Conservation (phyloP, 2,329 filamentous ascomycete species). For the Boeremia exigua region DNA sequence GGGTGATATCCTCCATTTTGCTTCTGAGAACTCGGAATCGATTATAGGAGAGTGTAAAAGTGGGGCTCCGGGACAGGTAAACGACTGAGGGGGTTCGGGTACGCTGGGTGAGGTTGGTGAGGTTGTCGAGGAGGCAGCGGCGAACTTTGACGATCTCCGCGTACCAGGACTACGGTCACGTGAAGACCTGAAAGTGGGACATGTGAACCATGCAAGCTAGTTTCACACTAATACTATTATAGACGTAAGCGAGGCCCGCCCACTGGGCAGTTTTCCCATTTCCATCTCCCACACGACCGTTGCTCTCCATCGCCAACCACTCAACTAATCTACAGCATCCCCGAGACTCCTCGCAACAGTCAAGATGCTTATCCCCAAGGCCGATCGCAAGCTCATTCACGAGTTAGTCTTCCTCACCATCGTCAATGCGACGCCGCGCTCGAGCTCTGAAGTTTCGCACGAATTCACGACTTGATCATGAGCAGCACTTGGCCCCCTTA, state of each 20-base stretch:
- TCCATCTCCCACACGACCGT: not conserved
- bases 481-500: slow-evolving; percentile 20
- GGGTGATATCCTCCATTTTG: slow-evolving; percentile 32
- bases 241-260: too few species aligned
- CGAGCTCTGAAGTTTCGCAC: slow-evolving; percentile 36
- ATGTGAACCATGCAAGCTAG: too few species aligned
- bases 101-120: slow-evolving; percentile 1
- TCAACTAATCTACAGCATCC: slow-evolving; percentile 28
- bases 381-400: slow-evolving; percentile 99
- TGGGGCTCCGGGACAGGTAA: not conserved
- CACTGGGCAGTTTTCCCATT: too few species aligned
- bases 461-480: slow-evolving; percentile 40
- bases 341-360: slow-evolving; percentile 42
- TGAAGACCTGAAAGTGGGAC: not conserved
- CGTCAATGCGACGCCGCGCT: slow-evolving; percentile 28
- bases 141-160: slow-evolving; percentile 7
- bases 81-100: not conserved
- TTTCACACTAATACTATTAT: too few species aligned
- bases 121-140: slow-evolving; percentile 4
- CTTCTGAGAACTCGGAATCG: not conserved
- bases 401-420: slow-evolving; percentile 76
- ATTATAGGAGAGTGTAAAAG: not conserved
- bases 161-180: too few species aligned
- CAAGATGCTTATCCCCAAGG: slow-evolving; percentile 94
- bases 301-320: slow-evolving; percentile 17